Base-by-base conservation (phyloP, 2,329 filamentous ascomycete species). In the Hymenoscyphus scutula region DNA sequence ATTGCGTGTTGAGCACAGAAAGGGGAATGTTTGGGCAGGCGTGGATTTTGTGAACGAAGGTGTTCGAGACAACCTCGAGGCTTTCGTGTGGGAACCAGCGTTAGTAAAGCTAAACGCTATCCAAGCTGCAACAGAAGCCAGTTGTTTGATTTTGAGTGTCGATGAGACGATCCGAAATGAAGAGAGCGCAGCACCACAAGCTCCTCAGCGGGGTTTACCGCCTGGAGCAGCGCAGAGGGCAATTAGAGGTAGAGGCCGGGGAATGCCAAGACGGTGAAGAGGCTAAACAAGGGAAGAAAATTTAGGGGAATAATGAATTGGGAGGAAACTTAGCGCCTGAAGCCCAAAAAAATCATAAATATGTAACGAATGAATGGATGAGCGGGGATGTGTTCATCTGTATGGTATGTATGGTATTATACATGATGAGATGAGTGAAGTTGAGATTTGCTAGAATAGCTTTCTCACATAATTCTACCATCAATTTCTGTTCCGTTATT, bases 121-220 rank as follows among this genome's bases (percentile, higher is more conserved):
- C 68, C 92, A 97, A 80, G 94, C 95, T 23, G 95, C 95, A 58
- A 93, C 93, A 34, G 95, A 99, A 80, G 95, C 95, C 25, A 90
- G 90, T 70, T 99, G 95, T 80, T 80, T 99, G 80, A 98, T 99
- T 70, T 80, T 99, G 72, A 90, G 92, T 71, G 95, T 99, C 62
- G 95, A 99, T 75, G 95, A 99, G 86, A 99, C 95, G 37, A 98
- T 99, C 79, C 92, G 88, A 79, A 99, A 99, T 78, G 92, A 99
- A 81, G 93, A 98, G 81, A 96, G 91, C 73, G 84, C 88, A 71
- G 82, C 87, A 76, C 90, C 93, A 27, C 91, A 96, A 77, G 92
- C 87, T 8, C 94, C 94, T 0, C 84, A 86, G 61, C 83, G 90
- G 76, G 84, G 86, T 23, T 80, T 93, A 69, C 90, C 90, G 4